Conservation (phyloP, 1,284 basidiomycete species). For the Rhodotorula glutinis region DNA sequence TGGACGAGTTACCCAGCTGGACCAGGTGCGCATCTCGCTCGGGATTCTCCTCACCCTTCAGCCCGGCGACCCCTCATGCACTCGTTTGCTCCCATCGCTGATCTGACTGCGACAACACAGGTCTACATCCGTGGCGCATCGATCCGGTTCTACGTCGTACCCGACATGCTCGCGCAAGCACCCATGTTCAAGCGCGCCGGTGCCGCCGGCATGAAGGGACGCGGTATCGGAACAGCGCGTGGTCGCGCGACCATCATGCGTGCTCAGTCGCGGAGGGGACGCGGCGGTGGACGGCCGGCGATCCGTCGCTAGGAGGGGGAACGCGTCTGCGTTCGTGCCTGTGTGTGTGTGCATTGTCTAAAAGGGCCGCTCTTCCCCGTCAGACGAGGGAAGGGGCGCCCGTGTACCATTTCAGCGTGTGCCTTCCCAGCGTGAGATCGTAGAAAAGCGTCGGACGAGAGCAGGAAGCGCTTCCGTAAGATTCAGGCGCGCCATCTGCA, state of each 20-base stretch:
- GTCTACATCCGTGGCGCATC: slow-evolving; percentile 98
- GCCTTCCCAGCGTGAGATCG: no score
- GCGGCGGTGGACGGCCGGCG: slow-evolving; percentile 20
- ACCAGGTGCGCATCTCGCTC: slow-evolving; percentile 59
- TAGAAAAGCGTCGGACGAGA: no score
- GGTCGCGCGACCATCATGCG: slow-evolving; percentile 95
- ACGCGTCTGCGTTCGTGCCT: background rate
- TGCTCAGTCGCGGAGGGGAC: slow-evolving; percentile 48
- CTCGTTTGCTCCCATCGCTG: no score
- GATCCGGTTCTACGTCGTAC: slow-evolving; percentile 97
- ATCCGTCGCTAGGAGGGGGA: slow-evolving; percentile 20
- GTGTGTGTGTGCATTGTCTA: background rate
- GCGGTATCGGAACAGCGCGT: slow-evolving; percentile 97
- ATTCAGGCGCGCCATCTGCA: no score
- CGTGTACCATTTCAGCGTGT: background rate
- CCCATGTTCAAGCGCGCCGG: slow-evolving; percentile 99
- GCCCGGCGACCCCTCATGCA: background rate
- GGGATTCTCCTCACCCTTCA: background rate
- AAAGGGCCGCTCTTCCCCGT: background rate
- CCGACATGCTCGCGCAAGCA: slow-evolving; percentile 98
- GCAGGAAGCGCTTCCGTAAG: no score
- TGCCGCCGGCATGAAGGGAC: slow-evolving; percentile 95
- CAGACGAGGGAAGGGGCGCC: background rate
- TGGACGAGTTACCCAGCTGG: slow-evolving; percentile 97
- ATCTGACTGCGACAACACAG: no score